phyloP scores from a whole-genome alignment of 2,329 filamentous ascomycete genomes.

The Cercospora canescens region DNA sequence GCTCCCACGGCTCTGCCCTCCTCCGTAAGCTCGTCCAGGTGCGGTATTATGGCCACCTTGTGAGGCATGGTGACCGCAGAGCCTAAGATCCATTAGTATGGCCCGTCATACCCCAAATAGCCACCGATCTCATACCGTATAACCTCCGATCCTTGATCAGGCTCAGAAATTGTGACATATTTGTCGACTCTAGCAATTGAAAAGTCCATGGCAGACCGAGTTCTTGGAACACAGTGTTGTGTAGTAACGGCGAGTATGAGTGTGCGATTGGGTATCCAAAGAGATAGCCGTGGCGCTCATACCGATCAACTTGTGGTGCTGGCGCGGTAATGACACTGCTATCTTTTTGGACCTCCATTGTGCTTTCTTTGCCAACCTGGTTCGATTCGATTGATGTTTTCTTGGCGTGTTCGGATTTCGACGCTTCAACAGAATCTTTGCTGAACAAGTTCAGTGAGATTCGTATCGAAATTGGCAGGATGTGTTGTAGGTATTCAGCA shows the following conservation, averaged over 20 bases:
- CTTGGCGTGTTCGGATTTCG: neutral
- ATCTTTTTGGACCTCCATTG: constrained; percentile 17
- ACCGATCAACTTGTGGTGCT: constrained; percentile 32
- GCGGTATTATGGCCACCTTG: constrained; percentile 73
- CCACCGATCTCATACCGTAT: constrained; percentile 51
- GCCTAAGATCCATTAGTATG: constrained; percentile 45
- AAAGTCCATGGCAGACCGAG: constrained; percentile 55
- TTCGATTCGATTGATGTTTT: neutral
- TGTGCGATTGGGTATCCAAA: constrained; percentile 60
- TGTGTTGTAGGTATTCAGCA: neutral
- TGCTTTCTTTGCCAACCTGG: neutral
- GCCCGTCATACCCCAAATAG: neutral
- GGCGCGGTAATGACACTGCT: constrained; percentile 26
- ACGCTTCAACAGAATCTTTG: neutral
- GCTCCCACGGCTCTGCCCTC: constrained; percentile 74
- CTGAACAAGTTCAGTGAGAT: neutral
- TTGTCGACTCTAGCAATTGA: constrained; percentile 48
- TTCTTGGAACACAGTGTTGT: constrained; percentile 55
- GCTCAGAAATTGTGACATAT: constrained; percentile 45
- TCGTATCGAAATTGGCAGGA: neutral
- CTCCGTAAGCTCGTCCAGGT: constrained; percentile 71
- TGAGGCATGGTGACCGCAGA: constrained; percentile 81
- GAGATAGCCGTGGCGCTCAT: constrained; percentile 55
- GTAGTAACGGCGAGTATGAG: constrained; percentile 57
- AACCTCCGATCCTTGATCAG: constrained; percentile 60